Conservation (phyloP, 2,329 filamentous ascomycete genomes). For the Microdochium trichocladiopsis region DNA sequence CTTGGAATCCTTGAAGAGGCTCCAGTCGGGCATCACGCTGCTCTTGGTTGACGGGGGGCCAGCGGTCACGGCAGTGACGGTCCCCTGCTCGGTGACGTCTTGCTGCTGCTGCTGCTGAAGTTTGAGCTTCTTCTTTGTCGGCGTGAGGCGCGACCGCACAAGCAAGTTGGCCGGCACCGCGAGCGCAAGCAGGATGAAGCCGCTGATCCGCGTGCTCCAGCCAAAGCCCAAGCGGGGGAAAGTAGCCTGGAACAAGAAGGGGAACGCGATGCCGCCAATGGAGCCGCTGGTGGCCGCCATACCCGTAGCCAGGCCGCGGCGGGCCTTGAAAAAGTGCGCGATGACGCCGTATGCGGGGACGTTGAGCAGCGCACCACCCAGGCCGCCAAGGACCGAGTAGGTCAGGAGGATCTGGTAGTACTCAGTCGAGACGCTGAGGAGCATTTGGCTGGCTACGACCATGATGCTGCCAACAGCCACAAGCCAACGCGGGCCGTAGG, state of each 20-base stretch:
- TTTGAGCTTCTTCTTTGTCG: conserved; percentile 14
- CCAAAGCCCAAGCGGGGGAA: conserved; percentile 38
- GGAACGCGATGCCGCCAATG: conserved; percentile 61
- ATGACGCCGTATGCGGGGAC: conserved; percentile 69
- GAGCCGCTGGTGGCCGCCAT: conserved; percentile 69
- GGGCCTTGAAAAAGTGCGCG: conserved; percentile 71
- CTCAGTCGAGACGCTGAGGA: conserved; percentile 59
- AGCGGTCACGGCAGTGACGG: not conserved
- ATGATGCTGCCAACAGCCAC: conserved; percentile 57
- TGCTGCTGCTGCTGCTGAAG: conserved; percentile 15
- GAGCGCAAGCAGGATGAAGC: conserved; percentile 39
- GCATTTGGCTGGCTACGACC: conserved; percentile 53
- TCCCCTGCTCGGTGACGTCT: not conserved
- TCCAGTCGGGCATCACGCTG: conserved; percentile 46
- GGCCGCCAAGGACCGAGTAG: conserved; percentile 66
- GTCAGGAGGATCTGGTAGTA: conserved; percentile 79
- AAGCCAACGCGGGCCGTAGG: conserved; percentile 62
- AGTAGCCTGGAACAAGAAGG: conserved; percentile 36
- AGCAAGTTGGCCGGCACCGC: conserved; percentile 39
- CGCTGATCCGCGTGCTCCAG: conserved; percentile 42
- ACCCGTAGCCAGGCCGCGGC: conserved; percentile 72
- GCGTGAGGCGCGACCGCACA: conserved; percentile 47
- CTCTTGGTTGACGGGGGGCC: not conserved
- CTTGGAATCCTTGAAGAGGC: conserved; percentile 51
- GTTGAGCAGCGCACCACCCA: conserved; percentile 70